Evolutionary conservation across 495 filamentous ascomycete species (phyloP).

Genomic region (Penicillium coffeae): DNA sequence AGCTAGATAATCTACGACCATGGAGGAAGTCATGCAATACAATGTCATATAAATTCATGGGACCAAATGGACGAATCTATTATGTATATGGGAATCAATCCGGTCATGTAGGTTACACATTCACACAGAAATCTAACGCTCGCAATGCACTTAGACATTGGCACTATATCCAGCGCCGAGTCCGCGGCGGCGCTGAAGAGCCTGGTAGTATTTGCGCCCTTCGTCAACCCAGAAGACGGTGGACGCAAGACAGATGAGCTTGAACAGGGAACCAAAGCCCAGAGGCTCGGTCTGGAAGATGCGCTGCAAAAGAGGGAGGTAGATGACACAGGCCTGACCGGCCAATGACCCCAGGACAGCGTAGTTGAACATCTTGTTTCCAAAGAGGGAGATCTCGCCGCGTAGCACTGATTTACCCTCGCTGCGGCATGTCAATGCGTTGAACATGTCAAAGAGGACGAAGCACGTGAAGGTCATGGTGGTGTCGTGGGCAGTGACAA

Average conservation of each 20-base stretch:
- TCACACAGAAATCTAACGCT: neutral
- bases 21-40: no score
- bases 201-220: slow-evolving; percentile 65
- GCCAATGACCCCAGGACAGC: slow-evolving; percentile 78
- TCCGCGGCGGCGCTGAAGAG: slow-evolving; percentile 29
- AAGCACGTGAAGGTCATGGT: slow-evolving; percentile 99
- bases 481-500: slow-evolving; percentile 87
- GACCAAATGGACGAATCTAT: slow-evolving; percentile 8
- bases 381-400: slow-evolving; percentile 76
- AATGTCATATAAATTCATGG: neutral
- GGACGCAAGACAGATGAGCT: slow-evolving; percentile 71
- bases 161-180: slow-evolving; percentile 42
- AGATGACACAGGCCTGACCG: slow-evolving; percentile 87
- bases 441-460: slow-evolving; percentile 98
- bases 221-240: slow-evolving; percentile 95
- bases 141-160: slow-evolving; percentile 33
- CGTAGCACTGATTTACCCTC: slow-evolving; percentile 83
- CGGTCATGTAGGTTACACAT: slow-evolving; percentile 17
- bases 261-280: slow-evolving; percentile 63
- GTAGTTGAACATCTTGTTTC: slow-evolving; percentile 94
- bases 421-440: slow-evolving; percentile 88
- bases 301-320: slow-evolving; percentile 86
- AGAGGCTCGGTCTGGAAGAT: slow-evolving; percentile 95
- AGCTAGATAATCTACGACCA: no score
- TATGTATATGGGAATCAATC: slow-evolving; percentile 21